Evolutionary conservation across 2,329 filamentous ascomycete genomes (phyloP).

Genomic region (Penicillium paneum): DNA sequence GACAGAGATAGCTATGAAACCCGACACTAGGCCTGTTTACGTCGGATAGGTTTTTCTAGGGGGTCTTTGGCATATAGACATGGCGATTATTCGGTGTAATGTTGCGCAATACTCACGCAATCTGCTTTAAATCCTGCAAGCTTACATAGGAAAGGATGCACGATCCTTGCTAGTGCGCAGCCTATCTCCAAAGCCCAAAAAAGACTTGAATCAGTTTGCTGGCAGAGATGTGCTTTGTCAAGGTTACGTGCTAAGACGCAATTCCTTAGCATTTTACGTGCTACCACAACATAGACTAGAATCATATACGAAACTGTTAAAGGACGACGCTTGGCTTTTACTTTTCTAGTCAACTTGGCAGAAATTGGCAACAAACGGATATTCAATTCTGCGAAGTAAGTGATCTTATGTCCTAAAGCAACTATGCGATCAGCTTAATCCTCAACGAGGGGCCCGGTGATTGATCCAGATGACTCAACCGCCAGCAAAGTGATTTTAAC

Average conservation of each 20-base stretch:
- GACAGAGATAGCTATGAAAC: not conserved
- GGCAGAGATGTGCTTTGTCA: not conserved
- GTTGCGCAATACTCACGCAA: not conserved
- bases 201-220: not conserved
- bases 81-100: not conserved
- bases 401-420: not conserved
- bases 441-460: not conserved
- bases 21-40: not conserved
- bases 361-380: not conserved
- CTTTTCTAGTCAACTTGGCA: not conserved
- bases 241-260: constrained; percentile 6
- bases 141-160: not conserved
- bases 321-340: accelerated
- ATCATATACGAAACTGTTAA: not conserved
- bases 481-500: too few relatives aligned
- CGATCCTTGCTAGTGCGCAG: not conserved
- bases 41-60: not conserved
- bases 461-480: not conserved
- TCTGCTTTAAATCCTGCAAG: not conserved
- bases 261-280: not conserved
- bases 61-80: not conserved
- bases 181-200: not conserved
- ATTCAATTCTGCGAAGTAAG: too few relatives aligned
- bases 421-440: not conserved
- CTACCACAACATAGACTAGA: constrained; percentile 8